These are phyloP conservation scores for Globisporangium alternatum DNA, from an alignment of 352 stramenopile species.

Conservation along the genomic window DNA sequence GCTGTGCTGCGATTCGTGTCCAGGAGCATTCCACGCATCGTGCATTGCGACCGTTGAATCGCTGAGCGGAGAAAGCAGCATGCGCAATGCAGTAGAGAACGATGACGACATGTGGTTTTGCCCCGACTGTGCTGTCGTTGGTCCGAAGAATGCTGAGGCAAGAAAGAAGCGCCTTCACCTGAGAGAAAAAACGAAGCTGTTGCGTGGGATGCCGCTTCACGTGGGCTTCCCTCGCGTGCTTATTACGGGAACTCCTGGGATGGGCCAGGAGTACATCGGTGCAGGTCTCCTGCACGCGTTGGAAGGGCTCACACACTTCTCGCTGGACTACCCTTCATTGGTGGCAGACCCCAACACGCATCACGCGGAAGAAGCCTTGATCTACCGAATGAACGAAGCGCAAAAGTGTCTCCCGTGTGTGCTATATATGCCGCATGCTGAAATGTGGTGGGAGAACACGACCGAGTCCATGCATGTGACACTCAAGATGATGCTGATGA, in stretches of 20 bases:
- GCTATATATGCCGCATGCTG: conserved; percentile 70
- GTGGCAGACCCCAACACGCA: conserved; percentile 68
- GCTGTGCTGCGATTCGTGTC: conserved; percentile 59
- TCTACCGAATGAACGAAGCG: conserved; percentile 64
- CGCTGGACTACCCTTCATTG: conserved; percentile 75
- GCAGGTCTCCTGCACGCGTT: conserved; percentile 65
- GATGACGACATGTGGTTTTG: conserved; percentile 49
- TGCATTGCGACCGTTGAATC: conserved; percentile 32
- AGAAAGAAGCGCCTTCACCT: conserved; percentile 26
- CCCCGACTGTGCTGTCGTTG: conserved; percentile 36
- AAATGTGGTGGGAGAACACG: conserved; percentile 77
- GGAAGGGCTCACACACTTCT: conserved; percentile 76
- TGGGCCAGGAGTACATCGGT: conserved; percentile 74
- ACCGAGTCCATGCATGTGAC: conserved; percentile 68
- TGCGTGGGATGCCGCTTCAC: conserved; percentile 38
- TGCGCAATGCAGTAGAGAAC: not conserved
- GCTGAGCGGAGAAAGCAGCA: not conserved
- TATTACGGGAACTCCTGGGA: conserved; percentile 50
- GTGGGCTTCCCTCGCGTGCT: conserved; percentile 71
- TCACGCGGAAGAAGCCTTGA: conserved; percentile 72
- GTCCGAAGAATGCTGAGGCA: conserved; percentile 20
- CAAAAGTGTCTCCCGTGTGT: conserved; percentile 79
- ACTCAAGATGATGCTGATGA: conserved; percentile 81
- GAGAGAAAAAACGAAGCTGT: conserved; percentile 25
- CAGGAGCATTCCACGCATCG: conserved; percentile 50